These are phyloP conservation scores for Rhizophagus clarus DNA, from an alignment of 192 early-diverging fungal genomes.

Conservation along the genomic window DNA sequence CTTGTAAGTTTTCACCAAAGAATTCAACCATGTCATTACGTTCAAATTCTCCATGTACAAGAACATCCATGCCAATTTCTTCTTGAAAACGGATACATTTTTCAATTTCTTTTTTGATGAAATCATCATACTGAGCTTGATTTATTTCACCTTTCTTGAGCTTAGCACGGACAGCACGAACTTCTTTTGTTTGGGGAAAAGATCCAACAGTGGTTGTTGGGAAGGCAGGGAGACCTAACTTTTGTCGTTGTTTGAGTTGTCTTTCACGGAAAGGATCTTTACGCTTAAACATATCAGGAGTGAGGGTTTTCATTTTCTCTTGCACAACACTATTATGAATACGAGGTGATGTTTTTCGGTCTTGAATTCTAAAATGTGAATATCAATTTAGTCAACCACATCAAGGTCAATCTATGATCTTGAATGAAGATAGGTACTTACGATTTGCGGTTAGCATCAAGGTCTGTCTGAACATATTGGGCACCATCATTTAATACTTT, in stretches of 20 bases:
- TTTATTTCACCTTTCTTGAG: conserved; percentile 81
- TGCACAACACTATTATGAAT: conserved; percentile 85
- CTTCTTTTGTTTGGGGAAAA: conserved; percentile 98
- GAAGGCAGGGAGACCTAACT: conserved; percentile 86
- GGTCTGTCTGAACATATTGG: conserved; percentile 62
- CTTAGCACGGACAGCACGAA: conserved; percentile 89
- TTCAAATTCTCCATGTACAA: conserved; percentile 98
- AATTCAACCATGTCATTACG: conserved; percentile 96
- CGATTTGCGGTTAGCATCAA: conserved; percentile 73
- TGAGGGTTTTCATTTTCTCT: conserved; percentile 66
- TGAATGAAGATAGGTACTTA: background rate
- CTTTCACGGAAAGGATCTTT: conserved; percentile 74
- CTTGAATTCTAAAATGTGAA: conserved; percentile 44
- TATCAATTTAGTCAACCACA: background rate
- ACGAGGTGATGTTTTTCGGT: conserved; percentile 74
- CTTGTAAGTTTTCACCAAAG: conserved; percentile 93
- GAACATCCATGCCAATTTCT: conserved; percentile 84
- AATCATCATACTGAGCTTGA: conserved; percentile 71
- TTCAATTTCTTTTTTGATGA: conserved; percentile 86
- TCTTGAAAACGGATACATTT: conserved; percentile 90
- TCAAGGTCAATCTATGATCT: background rate
- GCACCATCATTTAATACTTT: conserved; percentile 57
- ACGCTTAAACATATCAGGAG: conserved; percentile 73
- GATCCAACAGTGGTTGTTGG: conserved; percentile 98
- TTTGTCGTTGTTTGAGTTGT: conserved; percentile 67